Base-by-base conservation (phyloP, 805 yeast species). In the Starmerella bacillaris region DNA sequence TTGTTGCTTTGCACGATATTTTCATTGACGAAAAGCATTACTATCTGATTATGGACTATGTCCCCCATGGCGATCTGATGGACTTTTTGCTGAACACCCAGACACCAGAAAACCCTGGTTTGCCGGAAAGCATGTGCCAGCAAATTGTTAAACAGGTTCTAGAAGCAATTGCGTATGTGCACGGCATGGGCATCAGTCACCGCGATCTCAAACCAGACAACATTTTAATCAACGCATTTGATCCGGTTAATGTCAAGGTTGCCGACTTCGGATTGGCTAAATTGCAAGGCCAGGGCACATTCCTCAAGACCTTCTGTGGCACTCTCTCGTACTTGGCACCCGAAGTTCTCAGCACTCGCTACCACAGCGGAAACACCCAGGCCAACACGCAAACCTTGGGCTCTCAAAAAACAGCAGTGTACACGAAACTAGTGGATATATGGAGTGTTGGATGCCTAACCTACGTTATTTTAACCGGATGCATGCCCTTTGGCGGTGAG, bases 321-420 rank as follows among this genome's bases (percentile, higher is more conserved):
- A 89, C 99, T 0, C 56, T 89, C 43, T 95, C 96, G 2, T 89
- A 89, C 50, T 77, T 89, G 33, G 98, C 99, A 0, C 99, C 99
- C 0, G 99, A 89, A 54, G 82, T 89, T 5, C 58, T 73, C 24
- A 58, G 58, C 20, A 44, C 44, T 22, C 38, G 47, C n/a, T 28
- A 30, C 15, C 24, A 26, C 20, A 14, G 67, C 65, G 31, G 38
- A n/a, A n/a, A 22, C 4, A 29, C 11, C 2, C 24, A 17, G 29
- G 20, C 20, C 8, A 33, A 20, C 27, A 27, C 21, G 20, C n/a
- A n/a, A n/a, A 15, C 22, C 6, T 17, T 18, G 7, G 15, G 21
- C 18, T 56, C 61, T 37, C 53, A 51, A 21, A 33, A 38, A 12
- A 15, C 39, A 9, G 32, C 30, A 5, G 43, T 37, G 34, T 89